A percentile compares a stretch with the other conserved stretches of the same genome.
These are phyloP conservation scores for Citrus mangshanensis DNA, from an alignment of 345 rosid genomes.

Conservation along the genomic window DNA sequence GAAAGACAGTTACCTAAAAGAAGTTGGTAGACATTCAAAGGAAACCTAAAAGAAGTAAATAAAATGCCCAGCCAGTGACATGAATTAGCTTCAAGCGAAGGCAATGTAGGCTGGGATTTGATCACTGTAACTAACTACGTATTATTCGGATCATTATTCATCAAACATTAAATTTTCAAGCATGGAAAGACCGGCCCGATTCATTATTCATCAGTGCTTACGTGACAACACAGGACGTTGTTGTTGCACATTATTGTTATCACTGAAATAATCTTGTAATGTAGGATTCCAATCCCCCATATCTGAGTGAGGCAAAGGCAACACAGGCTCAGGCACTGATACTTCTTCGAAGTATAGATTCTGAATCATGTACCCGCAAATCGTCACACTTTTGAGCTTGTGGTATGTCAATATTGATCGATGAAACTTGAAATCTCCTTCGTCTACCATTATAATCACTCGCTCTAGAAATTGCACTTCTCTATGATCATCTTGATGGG, in stretches of 20 bases:
- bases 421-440: no score
- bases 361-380: not conserved
- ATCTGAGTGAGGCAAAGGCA: not conserved
- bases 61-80: not conserved
- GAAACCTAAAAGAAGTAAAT: no score
- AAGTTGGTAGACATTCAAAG: no score
- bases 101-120: not conserved
- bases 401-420: not conserved
- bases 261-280: not conserved
- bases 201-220: not conserved
- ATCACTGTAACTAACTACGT: no score
- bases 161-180: not conserved
- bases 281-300: not conserved
- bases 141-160: not conserved
- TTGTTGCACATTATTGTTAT: not conserved
- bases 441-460: no score
- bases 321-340: not conserved
- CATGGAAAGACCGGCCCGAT: not conserved
- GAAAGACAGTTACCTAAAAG: no score
- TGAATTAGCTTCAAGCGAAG: not conserved
- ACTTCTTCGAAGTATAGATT: not conserved
- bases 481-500: no score
- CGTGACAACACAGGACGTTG: not conserved
- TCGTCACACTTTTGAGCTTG: not conserved
- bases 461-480: no score